phyloP scores from a whole-genome alignment of 208 protist genomes.

The Blastocrithidia nonstop region DNA sequence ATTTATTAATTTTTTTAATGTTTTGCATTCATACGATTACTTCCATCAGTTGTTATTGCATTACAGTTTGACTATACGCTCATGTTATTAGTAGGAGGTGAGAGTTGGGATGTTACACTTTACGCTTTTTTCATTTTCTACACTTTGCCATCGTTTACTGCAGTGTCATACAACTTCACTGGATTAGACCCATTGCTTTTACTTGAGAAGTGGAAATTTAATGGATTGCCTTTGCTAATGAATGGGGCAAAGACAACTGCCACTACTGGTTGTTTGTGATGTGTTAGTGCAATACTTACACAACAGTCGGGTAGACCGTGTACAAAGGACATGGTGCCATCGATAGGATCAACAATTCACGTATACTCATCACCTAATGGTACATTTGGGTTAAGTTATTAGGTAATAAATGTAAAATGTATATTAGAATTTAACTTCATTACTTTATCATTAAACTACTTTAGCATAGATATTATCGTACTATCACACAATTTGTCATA shows the following conservation, averaged over 20 bases:
- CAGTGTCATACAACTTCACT: too few relatives aligned
- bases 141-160: too few relatives aligned
- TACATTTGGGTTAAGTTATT: conserved; percentile 20
- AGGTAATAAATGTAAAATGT: conserved; percentile 22
- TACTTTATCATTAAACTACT: conserved; percentile 14
- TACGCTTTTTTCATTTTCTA: too few relatives aligned
- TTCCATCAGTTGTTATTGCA: too few relatives aligned
- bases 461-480: conserved; percentile 13
- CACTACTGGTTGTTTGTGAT: conserved; percentile 27
- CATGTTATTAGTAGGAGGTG: too few relatives aligned
- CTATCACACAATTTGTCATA: conserved; percentile 33
- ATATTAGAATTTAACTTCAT: conserved; percentile 11
- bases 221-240: too few relatives aligned
- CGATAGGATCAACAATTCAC: conserved; percentile 72
- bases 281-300: conserved; percentile 50
- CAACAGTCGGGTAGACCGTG: conserved; percentile 62
- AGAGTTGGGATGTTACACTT: too few relatives aligned
- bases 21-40: too few relatives aligned
- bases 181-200: too few relatives aligned
- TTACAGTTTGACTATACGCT: too few relatives aligned
- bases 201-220: too few relatives aligned
- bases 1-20: too few relatives aligned
- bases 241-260: conserved; percentile 61
- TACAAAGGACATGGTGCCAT: conserved; percentile 62
- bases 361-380: conserved; percentile 29